Evolutionary conservation across 371 early-diverging fungal species (phyloP).

Genomic region (Polyrhizophydium stewartii): DNA sequence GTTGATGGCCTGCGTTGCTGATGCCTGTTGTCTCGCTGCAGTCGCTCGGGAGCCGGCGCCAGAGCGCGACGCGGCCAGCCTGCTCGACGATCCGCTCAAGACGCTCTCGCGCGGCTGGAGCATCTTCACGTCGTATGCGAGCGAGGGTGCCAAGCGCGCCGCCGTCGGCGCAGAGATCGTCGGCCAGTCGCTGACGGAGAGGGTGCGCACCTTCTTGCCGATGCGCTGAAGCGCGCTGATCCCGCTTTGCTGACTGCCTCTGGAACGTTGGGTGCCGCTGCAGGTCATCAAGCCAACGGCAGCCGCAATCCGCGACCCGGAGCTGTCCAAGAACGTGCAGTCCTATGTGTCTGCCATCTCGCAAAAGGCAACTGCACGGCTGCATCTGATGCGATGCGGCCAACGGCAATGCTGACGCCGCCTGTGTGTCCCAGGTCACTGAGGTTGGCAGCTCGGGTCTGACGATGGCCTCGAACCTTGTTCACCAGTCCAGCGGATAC

Average conservation of each 20-base stretch:
- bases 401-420: neutral
- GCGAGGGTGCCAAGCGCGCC: constrained; percentile 70
- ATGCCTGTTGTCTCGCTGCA: too few relatives aligned
- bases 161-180: constrained; percentile 63
- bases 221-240: neutral
- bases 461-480: constrained; percentile 9
- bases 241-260: neutral
- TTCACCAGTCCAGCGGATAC: constrained; percentile 18
- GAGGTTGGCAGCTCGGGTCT: constrained; percentile 20
- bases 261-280: constrained; percentile 1
- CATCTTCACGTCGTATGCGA: constrained; percentile 62
- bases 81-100: constrained; percentile 78
- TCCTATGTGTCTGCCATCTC: constrained; percentile 17
- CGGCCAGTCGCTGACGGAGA: constrained; percentile 64
- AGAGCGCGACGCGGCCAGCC: constrained; percentile 52
- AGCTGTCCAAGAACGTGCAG: constrained; percentile 65
- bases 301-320: constrained; percentile 82
- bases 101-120: constrained; percentile 83
- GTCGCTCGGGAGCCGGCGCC: too few relatives aligned
- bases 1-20: too few relatives aligned
- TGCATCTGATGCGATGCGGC: neutral
- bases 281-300: constrained; percentile 81
- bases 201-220: neutral
- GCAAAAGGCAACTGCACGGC: constrained; percentile 11
- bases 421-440: constrained; percentile 4